Base-by-base conservation (phyloP, 2,329 filamentous ascomycete genomes). In the Diplocarpon mali region DNA sequence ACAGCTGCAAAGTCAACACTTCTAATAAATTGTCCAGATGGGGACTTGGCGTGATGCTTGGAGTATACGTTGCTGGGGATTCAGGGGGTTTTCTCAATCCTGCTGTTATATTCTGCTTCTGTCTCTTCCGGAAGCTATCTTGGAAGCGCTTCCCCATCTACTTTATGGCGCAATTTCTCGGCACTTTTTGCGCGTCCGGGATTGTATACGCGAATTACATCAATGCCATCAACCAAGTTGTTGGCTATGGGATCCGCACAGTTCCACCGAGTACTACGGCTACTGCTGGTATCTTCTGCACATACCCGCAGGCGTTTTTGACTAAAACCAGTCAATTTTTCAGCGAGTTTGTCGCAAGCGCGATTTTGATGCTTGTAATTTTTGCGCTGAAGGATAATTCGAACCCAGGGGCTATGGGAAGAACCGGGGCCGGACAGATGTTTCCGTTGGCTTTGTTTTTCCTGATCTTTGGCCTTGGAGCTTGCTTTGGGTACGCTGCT, bases 101-200 rank as follows among this genome's bases (percentile, higher is more conserved):
- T 0, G 82, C 79, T n/a, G 73, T 86, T 13, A 85, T 81, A 1
- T 69, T 86, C 24, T 71, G 74, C 48, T 82, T 79, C 62, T 85
- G 81, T 57, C 62, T 86, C 38, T 83, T 74, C 60, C 76, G 82
- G 43, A 73, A 75, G 43, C 71, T 83, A 24, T 79, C 82, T 5
- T 85, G 80, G 77, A 70, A 75, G 36, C 77, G 81, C 32, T 77
- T 85, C 50, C 81, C 80, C 1, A 62, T 80, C n/a, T 86, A 86
- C 61, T 66, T 75, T 31, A 44, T 79, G 2, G 75, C 80, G 0
- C 82, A 86, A 57, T 54, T 80, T 4, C 69, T 86, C 0, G 83
- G 83, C 2, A 81, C 75, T 34, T 83, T 85, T 65, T 64, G 68
- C 2, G 83, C 71, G 0, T 69, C 76, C 0, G 70, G 70, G 8